Evolutionary conservation across 2,329 filamentous ascomycete genomes (phyloP), one percentile per base, ranked within the genome.

Genomic region (Cladophialophora psammophila): DNA sequence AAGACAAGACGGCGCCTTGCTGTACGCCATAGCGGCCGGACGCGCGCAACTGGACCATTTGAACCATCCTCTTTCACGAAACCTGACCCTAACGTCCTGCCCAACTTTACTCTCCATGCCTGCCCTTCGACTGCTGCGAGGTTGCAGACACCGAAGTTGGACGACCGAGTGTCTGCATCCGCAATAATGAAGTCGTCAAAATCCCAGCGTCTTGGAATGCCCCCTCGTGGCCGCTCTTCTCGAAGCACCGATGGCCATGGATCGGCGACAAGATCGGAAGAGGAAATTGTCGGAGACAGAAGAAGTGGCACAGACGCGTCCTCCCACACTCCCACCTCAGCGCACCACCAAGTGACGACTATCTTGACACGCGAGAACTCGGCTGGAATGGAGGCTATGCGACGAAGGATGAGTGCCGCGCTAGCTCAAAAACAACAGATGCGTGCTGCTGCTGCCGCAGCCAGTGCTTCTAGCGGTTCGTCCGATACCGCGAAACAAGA

Each of bases 381-480:
- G 35, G 59, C 60, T 20, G 60, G 64, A 8, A 54, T 73, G 15
- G 72, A 73, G 32, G 67, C 64, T 18, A 73, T 73, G 72, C 66
- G 71, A 60, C 65, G 66, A 12, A 68, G 65, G 18, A 73, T 73
- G 72, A 64, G 69, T 55, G 60, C 61, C 34, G 72, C 71, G 53
- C 45, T 73, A 60, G 70, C 69, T n/a, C 67, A 72, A 55, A 72
- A 71, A 60, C 69, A 70, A 53, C 70, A 72, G 36, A 60, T 62
- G 50, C 72, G 60, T 45, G 62, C 63, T 4, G 40, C 63, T 35
- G 74, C 79, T 62, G 60, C 60, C 9, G 60, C 26, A 26, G 26
- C 62, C 9, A 31, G 57, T 20, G 74, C 79, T 63, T 75, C 73
- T 71, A 71, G 73, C 26, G 63, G 60, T 20, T 71, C 74, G 63